phyloP scores from a whole-genome alignment of 192 early-diverging fungal species.

The Linnemannia schmuckeri region DNA sequence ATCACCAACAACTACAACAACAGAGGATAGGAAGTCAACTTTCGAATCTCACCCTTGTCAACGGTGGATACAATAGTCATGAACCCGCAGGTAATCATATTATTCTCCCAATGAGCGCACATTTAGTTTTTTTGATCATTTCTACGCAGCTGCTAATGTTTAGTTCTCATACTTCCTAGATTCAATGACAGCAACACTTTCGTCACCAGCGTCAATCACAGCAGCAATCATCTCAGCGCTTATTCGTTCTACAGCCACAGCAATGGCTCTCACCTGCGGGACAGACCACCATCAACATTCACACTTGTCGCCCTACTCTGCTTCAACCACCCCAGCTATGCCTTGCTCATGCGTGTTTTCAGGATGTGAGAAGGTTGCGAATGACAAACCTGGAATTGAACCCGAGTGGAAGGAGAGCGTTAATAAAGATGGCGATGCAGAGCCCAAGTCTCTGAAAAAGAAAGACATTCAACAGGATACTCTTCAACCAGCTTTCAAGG shows the following conservation, averaged over 20 bases:
- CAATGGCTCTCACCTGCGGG: conserved; percentile 7
- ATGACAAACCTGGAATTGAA: not conserved
- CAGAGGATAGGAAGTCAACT: not conserved
- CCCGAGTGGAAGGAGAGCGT: not conserved
- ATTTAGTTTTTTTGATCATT: not conserved
- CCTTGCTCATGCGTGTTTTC: not conserved
- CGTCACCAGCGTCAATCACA: not conserved
- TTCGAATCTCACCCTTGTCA: not conserved
- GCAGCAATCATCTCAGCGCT: conserved; percentile 12
- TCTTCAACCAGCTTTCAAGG: not conserved
- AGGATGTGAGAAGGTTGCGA: not conserved
- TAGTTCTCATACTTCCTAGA: not conserved
- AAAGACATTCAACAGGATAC: not conserved
- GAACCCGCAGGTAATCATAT: not conserved
- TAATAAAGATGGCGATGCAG: not conserved
- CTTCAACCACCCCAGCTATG: not conserved
- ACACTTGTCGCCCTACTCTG: not conserved
- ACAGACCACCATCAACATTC: not conserved
- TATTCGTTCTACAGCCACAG: conserved; percentile 9
- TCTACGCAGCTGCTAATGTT: not conserved
- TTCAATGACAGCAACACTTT: not conserved
- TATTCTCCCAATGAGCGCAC: not conserved
- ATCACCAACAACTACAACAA: not conserved
- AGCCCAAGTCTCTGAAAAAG: not conserved
- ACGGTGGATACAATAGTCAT: not conserved